These are phyloP conservation scores for Cladosporium sphaerospermum DNA, from an alignment of 2,329 filamentous ascomycete genomes.

Conservation along the genomic window DNA sequence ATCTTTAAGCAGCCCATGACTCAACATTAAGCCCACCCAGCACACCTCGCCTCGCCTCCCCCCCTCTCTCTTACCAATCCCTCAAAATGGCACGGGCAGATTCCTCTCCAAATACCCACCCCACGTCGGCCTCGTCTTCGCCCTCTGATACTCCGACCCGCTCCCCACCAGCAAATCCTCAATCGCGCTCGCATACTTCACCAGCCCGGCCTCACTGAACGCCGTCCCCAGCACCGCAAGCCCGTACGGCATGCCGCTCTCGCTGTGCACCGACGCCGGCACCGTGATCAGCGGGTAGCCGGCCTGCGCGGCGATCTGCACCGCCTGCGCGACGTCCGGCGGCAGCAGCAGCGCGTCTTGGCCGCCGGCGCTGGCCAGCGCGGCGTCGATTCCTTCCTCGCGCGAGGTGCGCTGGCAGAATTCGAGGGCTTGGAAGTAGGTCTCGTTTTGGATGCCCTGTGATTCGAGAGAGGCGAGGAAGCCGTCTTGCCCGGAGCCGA, in stretches of 20 bases:
- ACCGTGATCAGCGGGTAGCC: slow-evolving; percentile 68
- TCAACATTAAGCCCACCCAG: no score
- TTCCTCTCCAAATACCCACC: slow-evolving; percentile 34
- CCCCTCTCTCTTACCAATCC: background rate
- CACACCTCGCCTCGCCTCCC: no score
- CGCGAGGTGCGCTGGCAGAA: slow-evolving; percentile 55
- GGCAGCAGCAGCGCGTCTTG: slow-evolving; percentile 60
- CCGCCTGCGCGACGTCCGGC: slow-evolving; percentile 60
- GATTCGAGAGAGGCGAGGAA: slow-evolving; percentile 59
- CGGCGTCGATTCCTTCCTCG: slow-evolving; percentile 64
- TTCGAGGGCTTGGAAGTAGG: slow-evolving; percentile 59
- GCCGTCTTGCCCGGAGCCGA: slow-evolving; percentile 64
- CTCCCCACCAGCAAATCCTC: slow-evolving; percentile 33
- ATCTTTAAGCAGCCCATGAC: no score
- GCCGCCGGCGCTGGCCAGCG: slow-evolving; percentile 42
- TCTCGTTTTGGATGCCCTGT: slow-evolving; percentile 56
- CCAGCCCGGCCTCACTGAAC: slow-evolving; percentile 27
- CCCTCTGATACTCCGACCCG: slow-evolving; percentile 19
- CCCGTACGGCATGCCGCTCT: slow-evolving; percentile 41
- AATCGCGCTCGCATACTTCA: slow-evolving; percentile 38
- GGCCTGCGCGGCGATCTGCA: slow-evolving; percentile 67
- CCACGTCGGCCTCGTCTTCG: slow-evolving; percentile 34
- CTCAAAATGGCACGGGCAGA: slow-evolving; percentile 23
- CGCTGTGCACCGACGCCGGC: slow-evolving; percentile 52
- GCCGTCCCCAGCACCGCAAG: slow-evolving; percentile 34